These are phyloP conservation scores for Grosmannia serpens DNA, from an alignment of 2,329 filamentous ascomycete genomes.

Conservation along the genomic window DNA sequence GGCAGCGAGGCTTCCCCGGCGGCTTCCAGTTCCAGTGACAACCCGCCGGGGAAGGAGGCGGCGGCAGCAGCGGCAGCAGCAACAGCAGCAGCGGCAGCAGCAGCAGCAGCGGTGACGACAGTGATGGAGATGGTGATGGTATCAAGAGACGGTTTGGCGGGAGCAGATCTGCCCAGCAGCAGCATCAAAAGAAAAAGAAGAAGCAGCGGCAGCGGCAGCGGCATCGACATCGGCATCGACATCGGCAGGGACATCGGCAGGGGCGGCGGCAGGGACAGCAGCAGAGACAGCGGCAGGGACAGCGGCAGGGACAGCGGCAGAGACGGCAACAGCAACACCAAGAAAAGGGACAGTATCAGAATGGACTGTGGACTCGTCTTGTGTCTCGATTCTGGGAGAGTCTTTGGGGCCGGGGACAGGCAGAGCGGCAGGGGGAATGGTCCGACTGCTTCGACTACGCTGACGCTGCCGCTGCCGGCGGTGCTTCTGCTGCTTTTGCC, in stretches of 20 bases:
- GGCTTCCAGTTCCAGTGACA: conserved; percentile 39
- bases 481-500: too few relatives aligned
- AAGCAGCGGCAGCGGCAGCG: not conserved
- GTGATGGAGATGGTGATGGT: not conserved
- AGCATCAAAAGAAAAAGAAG: too few relatives aligned
- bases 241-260: not conserved
- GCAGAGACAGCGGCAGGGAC: too few relatives aligned
- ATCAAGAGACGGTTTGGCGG: not conserved
- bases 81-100: conserved; percentile 16
- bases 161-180: not conserved
- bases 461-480: not conserved
- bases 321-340: too few relatives aligned
- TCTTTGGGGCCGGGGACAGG: not conserved
- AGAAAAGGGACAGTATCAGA: too few relatives aligned
- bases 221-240: not conserved
- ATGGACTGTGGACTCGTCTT: not conserved
- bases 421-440: not conserved
- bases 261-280: not conserved
- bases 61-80: conserved; percentile 15
- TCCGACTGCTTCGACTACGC: not conserved
- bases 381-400: not conserved
- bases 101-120: conserved; percentile 14
- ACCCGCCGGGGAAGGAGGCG: conserved; percentile 21
- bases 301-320: too few relatives aligned
- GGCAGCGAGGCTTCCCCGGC: conserved; percentile 23